A percentile compares a stretch with the other conserved stretches of the same genome.
phyloP scores from a whole-genome alignment of 495 filamentous ascomycete species.

The Aspergillus nidulans region DNA sequence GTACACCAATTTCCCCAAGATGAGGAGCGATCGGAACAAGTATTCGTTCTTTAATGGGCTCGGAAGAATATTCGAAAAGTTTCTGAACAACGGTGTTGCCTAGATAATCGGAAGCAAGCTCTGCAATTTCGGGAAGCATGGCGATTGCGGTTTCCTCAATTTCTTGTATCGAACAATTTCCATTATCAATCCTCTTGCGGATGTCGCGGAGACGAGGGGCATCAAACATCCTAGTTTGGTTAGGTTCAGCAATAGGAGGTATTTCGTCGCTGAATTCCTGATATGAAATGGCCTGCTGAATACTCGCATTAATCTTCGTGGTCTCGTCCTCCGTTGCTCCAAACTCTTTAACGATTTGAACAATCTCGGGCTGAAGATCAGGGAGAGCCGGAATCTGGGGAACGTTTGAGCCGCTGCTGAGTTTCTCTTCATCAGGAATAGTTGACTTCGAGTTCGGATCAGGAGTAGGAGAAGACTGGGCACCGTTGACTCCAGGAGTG shows the following conservation, averaged over 20 bases:
- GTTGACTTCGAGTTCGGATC: constrained; percentile 56
- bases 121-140: constrained; percentile 95
- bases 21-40: constrained; percentile 81
- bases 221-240: constrained; percentile 86
- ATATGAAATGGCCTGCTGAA: constrained; percentile 72
- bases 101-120: constrained; percentile 90
- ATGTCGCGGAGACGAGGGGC: constrained; percentile 95
- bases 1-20: constrained; percentile 91
- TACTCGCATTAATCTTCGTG: constrained; percentile 63
- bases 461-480: constrained; percentile 90
- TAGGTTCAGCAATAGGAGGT: constrained; percentile 82
- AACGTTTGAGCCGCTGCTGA: constrained; percentile 41
- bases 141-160: constrained; percentile 86
- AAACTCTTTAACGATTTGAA: constrained; percentile 82
- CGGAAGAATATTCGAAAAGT: constrained; percentile 92
- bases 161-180: constrained; percentile 74
- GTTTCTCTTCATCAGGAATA: constrained; percentile 32
- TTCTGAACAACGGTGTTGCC: constrained; percentile 99
- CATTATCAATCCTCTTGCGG: constrained; percentile 94
- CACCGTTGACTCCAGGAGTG: constrained; percentile 78
- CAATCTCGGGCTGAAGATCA: constrained; percentile 76
- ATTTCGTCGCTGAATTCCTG: constrained; percentile 75
- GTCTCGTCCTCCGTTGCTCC: constrained; percentile 80
- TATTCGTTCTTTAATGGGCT: constrained; percentile 87
- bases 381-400: constrained; percentile 67